phyloP scores from a whole-genome alignment of 805 yeast genomes.

The Candida taoyuanica region DNA sequence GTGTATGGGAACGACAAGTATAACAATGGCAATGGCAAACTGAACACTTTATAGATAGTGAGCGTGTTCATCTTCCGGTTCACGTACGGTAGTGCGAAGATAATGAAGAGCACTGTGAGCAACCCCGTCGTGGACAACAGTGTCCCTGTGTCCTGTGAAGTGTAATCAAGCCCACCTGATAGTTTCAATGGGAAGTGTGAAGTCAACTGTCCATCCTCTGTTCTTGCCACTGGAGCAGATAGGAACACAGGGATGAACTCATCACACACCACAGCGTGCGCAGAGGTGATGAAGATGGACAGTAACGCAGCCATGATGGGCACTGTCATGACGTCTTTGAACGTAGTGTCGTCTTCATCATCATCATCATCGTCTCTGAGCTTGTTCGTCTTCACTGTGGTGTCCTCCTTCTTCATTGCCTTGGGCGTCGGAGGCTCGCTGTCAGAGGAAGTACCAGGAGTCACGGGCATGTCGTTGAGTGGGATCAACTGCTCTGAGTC shows the following conservation, averaged over 20 bases:
- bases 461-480: background rate
- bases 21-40: constrained; percentile 6
- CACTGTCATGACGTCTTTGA: constrained; percentile 9
- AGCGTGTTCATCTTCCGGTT: constrained; percentile 7
- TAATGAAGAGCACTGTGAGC: constrained; percentile 42
- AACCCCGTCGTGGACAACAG: constrained; percentile 46
- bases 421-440: background rate
- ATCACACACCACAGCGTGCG: constrained; percentile 10
- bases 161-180: constrained; percentile 48
- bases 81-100: constrained; percentile 27
- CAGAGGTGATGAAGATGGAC: constrained; percentile 8
- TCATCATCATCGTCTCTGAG: background rate
- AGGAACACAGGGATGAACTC: constrained; percentile 13
- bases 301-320: constrained; percentile 8
- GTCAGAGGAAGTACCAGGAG: background rate
- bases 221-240: constrained; percentile 3
- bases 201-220: constrained; percentile 15
- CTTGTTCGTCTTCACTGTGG: background rate
- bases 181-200: constrained; percentile 44
- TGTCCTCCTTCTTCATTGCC: background rate
- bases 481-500: constrained; percentile 1
- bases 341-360: background rate
- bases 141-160: constrained; percentile 44
- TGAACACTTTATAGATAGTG: constrained; percentile 8
- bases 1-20: constrained; percentile 7